These are phyloP conservation scores for Silene noctiflora DNA, from an alignment of 179 eudicot genomes.

Conservation along the genomic window DNA sequence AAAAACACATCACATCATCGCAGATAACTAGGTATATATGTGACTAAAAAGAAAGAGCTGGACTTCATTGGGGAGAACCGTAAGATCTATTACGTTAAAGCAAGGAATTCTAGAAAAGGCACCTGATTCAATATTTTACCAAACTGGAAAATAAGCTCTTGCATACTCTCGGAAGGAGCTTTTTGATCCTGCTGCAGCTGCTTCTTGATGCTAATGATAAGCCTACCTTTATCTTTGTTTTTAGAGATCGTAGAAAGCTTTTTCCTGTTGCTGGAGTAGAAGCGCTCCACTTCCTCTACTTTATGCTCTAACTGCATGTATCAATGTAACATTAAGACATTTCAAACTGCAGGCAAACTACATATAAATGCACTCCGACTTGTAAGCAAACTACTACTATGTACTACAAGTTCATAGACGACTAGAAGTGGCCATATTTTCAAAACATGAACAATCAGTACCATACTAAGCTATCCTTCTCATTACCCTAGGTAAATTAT, in stretches of 20 bases:
- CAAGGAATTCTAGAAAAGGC: conserved; percentile 6
- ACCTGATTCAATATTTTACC: conserved; percentile 61
- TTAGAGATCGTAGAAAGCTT: conserved; percentile 45
- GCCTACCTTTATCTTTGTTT: conserved; percentile 57
- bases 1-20: not conserved
- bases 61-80: not conserved
- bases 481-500: not conserved
- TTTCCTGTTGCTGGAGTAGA: conserved; percentile 45
- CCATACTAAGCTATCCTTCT: not conserved
- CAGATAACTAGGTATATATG: not conserved
- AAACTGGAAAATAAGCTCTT: conserved; percentile 70
- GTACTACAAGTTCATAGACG: not conserved
- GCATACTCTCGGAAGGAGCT: conserved; percentile 72
- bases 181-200: conserved; percentile 51
- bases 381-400: not conserved
- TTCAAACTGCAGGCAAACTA: not conserved
- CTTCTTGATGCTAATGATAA: conserved; percentile 35
- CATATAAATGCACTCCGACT: not conserved
- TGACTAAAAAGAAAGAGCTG: not conserved
- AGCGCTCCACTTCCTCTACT: conserved; percentile 60
- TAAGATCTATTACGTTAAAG: not conserved
- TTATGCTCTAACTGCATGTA: conserved; percentile 63
- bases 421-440: not conserved
- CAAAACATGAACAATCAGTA: not conserved
- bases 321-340: conserved; percentile 12